Conservation (phyloP, 345 rosid genomes). For the Geranium brycei region DNA sequence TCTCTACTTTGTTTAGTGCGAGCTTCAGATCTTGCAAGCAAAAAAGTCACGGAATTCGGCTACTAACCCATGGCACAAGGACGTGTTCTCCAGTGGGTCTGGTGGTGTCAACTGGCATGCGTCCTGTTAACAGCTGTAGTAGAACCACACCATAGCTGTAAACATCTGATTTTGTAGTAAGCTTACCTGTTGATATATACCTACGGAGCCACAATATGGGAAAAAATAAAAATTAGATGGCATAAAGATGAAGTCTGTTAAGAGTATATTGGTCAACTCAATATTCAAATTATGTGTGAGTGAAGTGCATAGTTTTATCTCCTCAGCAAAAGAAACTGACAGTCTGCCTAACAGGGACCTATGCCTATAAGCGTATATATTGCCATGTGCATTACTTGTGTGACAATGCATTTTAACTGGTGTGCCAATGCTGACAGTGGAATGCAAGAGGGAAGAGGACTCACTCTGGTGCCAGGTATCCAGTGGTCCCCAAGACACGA, state of each 20-base stretch:
- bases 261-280: too few relatives aligned
- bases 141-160: constrained; percentile 82
- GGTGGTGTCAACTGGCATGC: constrained; percentile 51
- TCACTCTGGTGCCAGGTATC: constrained; percentile 92
- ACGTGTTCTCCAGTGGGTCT: constrained; percentile 72
- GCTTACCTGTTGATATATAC: constrained; percentile 78
- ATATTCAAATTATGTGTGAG: background rate
- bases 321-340: constrained; percentile 20
- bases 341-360: constrained; percentile 8
- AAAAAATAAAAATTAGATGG: background rate
- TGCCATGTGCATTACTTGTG: constrained; percentile 14
- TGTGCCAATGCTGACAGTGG: constrained; percentile 5
- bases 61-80: constrained; percentile 77
- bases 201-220: constrained; percentile 21
- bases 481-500: constrained; percentile 52
- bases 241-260: too few relatives aligned
- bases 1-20: background rate
- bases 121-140: constrained; percentile 74
- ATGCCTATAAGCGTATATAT: constrained; percentile 3
- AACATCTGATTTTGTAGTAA: constrained; percentile 84
- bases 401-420: constrained; percentile 10
- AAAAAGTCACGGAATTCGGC: constrained; percentile 1
- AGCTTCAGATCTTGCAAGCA: background rate
- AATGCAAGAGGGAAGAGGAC: constrained; percentile 16
- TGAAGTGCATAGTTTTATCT: too few relatives aligned